phyloP scores from a whole-genome alignment of 2,329 filamentous ascomycete species.

The Colletotrichum somersetense region DNA sequence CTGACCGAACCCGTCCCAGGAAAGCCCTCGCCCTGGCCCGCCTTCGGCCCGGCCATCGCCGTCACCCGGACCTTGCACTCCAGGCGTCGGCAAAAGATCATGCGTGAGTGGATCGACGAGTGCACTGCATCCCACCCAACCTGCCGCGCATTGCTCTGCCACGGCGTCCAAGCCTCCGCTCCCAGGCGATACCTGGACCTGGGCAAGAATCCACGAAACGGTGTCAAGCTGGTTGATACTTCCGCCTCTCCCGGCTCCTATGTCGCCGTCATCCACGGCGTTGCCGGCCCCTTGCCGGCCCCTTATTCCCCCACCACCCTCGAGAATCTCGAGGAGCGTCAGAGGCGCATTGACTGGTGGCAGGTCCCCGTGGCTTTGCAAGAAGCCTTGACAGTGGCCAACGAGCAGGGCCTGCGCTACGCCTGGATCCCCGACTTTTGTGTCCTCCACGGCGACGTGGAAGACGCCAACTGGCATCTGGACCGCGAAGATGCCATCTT shows the following conservation, averaged over 20 bases:
- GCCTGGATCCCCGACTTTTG: slow-evolving; percentile 19
- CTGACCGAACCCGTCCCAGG: not conserved
- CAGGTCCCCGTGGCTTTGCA: slow-evolving; percentile 20
- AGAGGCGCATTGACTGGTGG: slow-evolving; percentile 18
- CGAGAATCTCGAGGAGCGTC: slow-evolving; percentile 14
- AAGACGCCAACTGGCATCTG: slow-evolving; percentile 21
- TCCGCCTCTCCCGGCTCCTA: not conserved
- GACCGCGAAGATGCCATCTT: slow-evolving; percentile 20
- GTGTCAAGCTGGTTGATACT: slow-evolving; percentile 15
- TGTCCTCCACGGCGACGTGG: slow-evolving; percentile 11
- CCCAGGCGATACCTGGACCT: slow-evolving; percentile 14
- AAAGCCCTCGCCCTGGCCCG: slow-evolving; percentile 17
- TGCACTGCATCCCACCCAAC: not conserved
- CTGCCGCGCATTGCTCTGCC: not conserved
- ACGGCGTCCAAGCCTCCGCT: not conserved
- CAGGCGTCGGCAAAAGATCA: slow-evolving; percentile 11
- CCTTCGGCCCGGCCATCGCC: not conserved
- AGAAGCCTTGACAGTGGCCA: slow-evolving; percentile 17
- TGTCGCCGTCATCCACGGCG: slow-evolving; percentile 8
- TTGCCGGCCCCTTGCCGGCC: not conserved
- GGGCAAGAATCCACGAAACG: slow-evolving; percentile 17
- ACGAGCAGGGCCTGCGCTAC: slow-evolving; percentile 10
- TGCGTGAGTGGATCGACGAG: slow-evolving; percentile 1
- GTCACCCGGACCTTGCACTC: not conserved
- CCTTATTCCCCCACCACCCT: slow-evolving; percentile 1